Base-by-base conservation (phyloP, 1,284 basidiomycete genomes). In the Taiwanofungus camphoratus region DNA sequence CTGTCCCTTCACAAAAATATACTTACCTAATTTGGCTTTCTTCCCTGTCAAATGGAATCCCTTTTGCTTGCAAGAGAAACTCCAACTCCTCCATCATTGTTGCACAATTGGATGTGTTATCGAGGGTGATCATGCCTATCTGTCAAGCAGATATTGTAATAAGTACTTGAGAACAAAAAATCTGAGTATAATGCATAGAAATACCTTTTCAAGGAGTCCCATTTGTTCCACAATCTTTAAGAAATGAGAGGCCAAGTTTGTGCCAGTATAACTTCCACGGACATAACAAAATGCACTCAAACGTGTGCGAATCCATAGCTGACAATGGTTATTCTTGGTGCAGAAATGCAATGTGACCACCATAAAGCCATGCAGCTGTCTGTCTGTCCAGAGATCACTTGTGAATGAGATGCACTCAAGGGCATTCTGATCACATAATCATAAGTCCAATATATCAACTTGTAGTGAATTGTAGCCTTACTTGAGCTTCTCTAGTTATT, bases 81-180 rank as follows among this genome's bases (percentile, higher is more conserved):
- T 44, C 50, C 5, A 61, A 30, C 4, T 37, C 39, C 12, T 26
- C 41, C 55, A 61, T 58, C 39, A 56, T 46, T 0, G 58, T 52
- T 12, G 51, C 46, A 39, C 55, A 54, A 32, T 60, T 62, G 13
- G 49, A 50, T 8, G 54, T 56, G 36, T 56, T 58, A 29, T 58
- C 53, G 3, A 56, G 29, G 12, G 56, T 56, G 3, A 57, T 48
- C 34, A 41, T 46, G 6, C 52, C 49, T 24, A 54, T 48, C 54
- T 58, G 36, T 11, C 5, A 4, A 16, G 9, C 5, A 15, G 7
- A 40, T 19, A 31, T 35, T 12, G 31, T 13, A 15, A 11, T 16
- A 3, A 19, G 18, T 4, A 4, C 7, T 11, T n/a, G n/a, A n/a
- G n/a, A n/a, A n/a, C n/a, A n/a, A n/a, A n/a, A 24, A 2, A 12